These are phyloP conservation scores for Blastobotrys persicus DNA, from an alignment of 1,139 yeast genomes.

Conservation along the genomic window DNA sequence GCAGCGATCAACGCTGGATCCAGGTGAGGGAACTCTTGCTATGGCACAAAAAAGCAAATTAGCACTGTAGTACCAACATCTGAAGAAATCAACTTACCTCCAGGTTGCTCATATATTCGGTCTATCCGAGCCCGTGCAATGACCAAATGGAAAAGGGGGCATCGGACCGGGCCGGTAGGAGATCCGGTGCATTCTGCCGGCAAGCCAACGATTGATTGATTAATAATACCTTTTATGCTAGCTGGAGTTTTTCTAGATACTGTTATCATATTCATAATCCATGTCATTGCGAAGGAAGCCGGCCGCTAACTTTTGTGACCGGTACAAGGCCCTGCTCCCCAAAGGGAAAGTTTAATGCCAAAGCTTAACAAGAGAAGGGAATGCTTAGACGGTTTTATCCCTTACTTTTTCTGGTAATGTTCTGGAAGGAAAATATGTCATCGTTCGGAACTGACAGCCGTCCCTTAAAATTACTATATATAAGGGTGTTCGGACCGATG, in stretches of 20 bases:
- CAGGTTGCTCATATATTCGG: neutral
- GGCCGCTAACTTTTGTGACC: too few species aligned
- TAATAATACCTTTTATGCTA: too few species aligned
- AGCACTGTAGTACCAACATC: neutral
- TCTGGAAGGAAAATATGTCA: neutral
- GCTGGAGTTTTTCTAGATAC: too few species aligned
- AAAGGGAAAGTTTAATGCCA: neutral
- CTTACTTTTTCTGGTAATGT: neutral
- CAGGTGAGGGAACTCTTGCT: constrained; percentile 16
- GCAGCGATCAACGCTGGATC: constrained; percentile 21
- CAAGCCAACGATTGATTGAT: too few species aligned
- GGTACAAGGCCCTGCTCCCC: too few species aligned
- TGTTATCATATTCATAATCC: too few species aligned
- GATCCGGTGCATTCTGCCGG: too few species aligned
- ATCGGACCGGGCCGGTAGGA: too few species aligned
- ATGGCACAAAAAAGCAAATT: neutral
- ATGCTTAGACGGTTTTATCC: neutral
- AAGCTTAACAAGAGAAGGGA: neutral
- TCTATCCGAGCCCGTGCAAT: neutral
- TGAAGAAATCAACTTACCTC: neutral
- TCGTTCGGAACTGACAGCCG: neutral
- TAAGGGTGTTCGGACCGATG: neutral
- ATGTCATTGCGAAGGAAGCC: too few species aligned
- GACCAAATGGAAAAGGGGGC: too few species aligned
- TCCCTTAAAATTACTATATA: neutral